phyloP scores from a whole-genome alignment of 2,329 filamentous ascomycete genomes.

The Curvularia sp. region DNA sequence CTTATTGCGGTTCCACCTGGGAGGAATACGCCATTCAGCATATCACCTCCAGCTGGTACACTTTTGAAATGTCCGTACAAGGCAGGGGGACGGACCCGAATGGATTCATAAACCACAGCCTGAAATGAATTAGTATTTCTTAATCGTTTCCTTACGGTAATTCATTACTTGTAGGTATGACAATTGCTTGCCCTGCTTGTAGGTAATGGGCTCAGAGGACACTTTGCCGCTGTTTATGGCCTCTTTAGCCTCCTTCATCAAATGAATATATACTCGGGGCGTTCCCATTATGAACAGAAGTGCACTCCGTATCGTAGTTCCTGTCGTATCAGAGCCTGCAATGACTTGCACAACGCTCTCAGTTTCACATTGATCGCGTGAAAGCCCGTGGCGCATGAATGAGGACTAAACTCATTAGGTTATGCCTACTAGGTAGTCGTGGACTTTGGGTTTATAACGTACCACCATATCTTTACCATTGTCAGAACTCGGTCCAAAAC shows the following conservation, averaged over 20 bases:
- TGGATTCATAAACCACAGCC: no score
- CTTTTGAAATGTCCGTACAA: no score
- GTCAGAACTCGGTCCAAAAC: no score
- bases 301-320: not conserved
- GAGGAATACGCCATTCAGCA: no score
- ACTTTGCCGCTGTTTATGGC: conserved; percentile 6
- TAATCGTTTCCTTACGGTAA: no score
- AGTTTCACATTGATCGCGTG: conserved; percentile 12
- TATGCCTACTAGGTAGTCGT: no score
- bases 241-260: conserved; percentile 2
- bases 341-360: conserved; percentile 17
- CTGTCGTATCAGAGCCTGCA: conserved; percentile 22
- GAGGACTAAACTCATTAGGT: conserved; percentile 2
- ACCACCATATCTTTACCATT: no score
- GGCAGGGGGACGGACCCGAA: no score
- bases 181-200: conserved; percentile 14
- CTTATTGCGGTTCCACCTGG: no score
- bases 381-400: conserved; percentile 18
- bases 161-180: conserved; percentile 22
- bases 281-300: not conserved
- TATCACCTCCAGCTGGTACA: no score
- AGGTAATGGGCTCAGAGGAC: conserved; percentile 11
- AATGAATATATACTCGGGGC: conserved; percentile 12
- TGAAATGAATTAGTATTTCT: no score
- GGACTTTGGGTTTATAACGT: no score